phyloP scores from a whole-genome alignment of 2,329 filamentous ascomycete species.

The Kalmusia sp. region DNA sequence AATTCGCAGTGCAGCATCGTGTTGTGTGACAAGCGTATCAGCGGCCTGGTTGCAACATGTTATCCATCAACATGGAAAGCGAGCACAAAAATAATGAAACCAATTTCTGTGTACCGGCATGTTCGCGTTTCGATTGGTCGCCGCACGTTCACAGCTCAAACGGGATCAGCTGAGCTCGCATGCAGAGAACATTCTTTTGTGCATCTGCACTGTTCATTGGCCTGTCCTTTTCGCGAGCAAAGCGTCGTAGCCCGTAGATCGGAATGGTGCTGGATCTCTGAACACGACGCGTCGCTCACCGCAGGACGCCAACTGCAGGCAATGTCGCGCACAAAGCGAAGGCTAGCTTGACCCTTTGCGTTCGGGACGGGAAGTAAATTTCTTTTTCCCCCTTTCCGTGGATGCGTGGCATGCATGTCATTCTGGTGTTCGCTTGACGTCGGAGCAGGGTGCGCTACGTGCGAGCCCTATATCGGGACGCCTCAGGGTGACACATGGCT shows the following conservation, averaged over 20 bases:
- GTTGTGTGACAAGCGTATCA: neutral
- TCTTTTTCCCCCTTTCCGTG: slow-evolving; percentile 12
- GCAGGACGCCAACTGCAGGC: neutral
- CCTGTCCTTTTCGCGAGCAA: neutral
- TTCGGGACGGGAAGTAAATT: neutral
- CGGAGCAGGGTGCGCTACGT: slow-evolving; percentile 29
- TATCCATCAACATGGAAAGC: neutral
- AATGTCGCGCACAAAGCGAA: neutral
- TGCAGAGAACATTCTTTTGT: slow-evolving; percentile 19
- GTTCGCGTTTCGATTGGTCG: slow-evolving; percentile 4
- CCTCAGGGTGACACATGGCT: neutral
- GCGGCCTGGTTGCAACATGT: neutral
- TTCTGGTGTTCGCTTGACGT: slow-evolving; percentile 27
- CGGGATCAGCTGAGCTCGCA: slow-evolving; percentile 21
- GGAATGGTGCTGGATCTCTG: slow-evolving; percentile 5
- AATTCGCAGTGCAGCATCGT: neutral
- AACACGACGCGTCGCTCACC: neutral
- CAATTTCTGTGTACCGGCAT: neutral
- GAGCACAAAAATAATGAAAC: neutral
- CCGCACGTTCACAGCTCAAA: slow-evolving; percentile 1
- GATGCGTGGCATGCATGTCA: slow-evolving; percentile 33
- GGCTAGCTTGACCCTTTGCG: neutral
- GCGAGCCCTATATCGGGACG: slow-evolving; percentile 29
- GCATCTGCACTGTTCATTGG: neutral
- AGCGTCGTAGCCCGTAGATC: neutral